Conservation (phyloP, 2,329 filamentous ascomycete species). For the Colletotrichum endophyticum region DNA sequence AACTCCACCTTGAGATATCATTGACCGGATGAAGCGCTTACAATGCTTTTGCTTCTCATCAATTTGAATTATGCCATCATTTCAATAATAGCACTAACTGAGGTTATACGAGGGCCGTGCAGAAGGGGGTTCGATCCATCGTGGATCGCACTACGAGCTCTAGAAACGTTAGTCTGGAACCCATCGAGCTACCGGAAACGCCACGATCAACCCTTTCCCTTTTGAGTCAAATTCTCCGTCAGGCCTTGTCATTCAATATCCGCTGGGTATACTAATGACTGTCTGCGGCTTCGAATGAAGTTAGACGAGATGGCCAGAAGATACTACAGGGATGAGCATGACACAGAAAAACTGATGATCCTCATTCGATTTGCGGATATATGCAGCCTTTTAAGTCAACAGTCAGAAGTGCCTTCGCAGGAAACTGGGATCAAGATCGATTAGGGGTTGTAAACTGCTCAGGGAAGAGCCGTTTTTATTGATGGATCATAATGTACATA, state of each 20-base stretch:
- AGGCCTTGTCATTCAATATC: background rate
- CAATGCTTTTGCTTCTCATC: background rate
- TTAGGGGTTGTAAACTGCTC: background rate
- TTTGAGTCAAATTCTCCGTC: background rate
- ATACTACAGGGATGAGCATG: background rate
- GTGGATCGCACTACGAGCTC: background rate
- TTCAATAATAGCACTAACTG: background rate
- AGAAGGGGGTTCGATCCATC: background rate
- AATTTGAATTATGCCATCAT: accelerated
- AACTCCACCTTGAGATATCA: background rate
- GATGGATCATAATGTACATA: background rate
- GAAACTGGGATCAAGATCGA: background rate
- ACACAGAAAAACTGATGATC: background rate
- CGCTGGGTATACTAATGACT: background rate
- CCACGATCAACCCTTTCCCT: background rate
- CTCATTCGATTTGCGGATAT: background rate
- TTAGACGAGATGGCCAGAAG: background rate
- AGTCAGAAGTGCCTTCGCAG: background rate
- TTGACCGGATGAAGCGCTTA: background rate
- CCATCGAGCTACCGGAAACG: background rate
- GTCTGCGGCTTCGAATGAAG: background rate
- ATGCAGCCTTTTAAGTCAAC: background rate
- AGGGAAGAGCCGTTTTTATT: background rate
- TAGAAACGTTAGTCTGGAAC: background rate
- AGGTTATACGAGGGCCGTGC: background rate